Conservation (phyloP, 768 basidiomycete genomes). For the Serendipita sp. region DNA sequence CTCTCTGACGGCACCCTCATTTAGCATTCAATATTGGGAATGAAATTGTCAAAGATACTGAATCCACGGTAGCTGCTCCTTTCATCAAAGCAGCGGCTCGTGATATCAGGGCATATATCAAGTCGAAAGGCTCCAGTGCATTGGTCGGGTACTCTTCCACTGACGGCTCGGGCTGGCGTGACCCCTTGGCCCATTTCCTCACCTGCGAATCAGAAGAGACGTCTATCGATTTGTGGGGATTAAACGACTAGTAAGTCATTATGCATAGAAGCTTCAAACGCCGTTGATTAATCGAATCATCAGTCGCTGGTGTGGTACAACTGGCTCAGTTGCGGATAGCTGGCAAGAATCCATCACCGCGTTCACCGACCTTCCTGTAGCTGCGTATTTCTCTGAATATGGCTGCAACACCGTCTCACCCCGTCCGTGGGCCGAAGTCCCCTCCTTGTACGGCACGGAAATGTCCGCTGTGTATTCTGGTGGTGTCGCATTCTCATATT, state of each 20-base stretch:
- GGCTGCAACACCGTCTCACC: conserved; percentile 49
- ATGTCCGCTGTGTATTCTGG: conserved; percentile 78
- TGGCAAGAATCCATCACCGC: conserved; percentile 17
- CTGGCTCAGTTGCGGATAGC: not conserved
- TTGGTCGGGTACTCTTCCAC: conserved; percentile 80
- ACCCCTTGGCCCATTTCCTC: conserved; percentile 56
- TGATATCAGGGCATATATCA: conserved; percentile 69
- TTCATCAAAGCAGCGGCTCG: conserved; percentile 86
- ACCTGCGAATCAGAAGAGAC: conserved; percentile 56
- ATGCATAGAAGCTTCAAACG: not conserved
- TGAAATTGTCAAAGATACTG: conserved; percentile 44
- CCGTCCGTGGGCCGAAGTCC: conserved; percentile 67
- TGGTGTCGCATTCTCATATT: conserved; percentile 79
- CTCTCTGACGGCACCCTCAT: not conserved
- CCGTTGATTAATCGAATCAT: conserved; percentile 11
- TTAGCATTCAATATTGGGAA: conserved; percentile 66
- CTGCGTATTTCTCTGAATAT: conserved; percentile 82
- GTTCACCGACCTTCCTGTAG: conserved; percentile 41
- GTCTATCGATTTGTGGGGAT: conserved; percentile 69
- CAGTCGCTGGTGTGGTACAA: conserved; percentile 82
- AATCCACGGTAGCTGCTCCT: conserved; percentile 43
- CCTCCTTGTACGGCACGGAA: conserved; percentile 48
- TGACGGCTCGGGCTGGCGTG: conserved; percentile 50
- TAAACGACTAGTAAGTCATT: conserved; percentile 64
- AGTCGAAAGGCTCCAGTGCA: conserved; percentile 40